These are phyloP conservation scores for Apodospora peruviana DNA, from an alignment of 495 filamentous ascomycete species.

Conservation along the genomic window DNA sequence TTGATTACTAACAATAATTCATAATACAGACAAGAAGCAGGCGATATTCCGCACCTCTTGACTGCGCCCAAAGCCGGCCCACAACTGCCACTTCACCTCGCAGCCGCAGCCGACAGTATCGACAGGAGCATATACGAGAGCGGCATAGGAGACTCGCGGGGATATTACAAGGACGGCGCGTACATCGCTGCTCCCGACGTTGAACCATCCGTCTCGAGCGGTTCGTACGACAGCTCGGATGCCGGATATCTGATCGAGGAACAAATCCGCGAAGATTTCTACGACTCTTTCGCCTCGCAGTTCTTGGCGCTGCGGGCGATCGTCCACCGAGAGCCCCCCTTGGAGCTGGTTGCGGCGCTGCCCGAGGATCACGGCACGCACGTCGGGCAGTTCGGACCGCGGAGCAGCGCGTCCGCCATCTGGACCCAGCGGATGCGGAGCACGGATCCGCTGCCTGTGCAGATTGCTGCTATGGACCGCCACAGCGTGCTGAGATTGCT, in stretches of 20 bases:
- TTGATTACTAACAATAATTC: constrained; percentile 25
- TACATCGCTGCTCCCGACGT: constrained; percentile 50
- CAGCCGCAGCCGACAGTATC: constrained; percentile 19
- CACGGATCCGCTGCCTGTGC: constrained; percentile 59
- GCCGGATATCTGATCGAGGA: constrained; percentile 44
- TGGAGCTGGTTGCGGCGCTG: constrained; percentile 42
- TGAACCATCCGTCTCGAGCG: constrained; percentile 7
- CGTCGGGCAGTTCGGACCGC: constrained; percentile 40
- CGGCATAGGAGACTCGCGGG: constrained; percentile 45
- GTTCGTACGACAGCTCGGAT: constrained; percentile 8
- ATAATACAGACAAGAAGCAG: constrained; percentile 64
- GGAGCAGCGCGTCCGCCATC: constrained; percentile 42
- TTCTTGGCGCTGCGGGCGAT: constrained; percentile 55
- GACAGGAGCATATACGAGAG: constrained; percentile 38
- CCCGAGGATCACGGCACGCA: constrained; percentile 53
- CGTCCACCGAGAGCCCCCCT: constrained; percentile 51
- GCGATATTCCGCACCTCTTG: constrained; percentile 60
- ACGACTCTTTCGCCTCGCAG: constrained; percentile 53
- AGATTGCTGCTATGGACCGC: constrained; percentile 65
- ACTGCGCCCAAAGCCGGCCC: constrained; percentile 49
- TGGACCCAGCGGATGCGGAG: constrained; percentile 43
- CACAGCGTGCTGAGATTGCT: constrained; percentile 53
- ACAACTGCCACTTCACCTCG: constrained; percentile 32
- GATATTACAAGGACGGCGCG: constrained; percentile 66
- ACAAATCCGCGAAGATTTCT: constrained; percentile 50